phyloP scores from a whole-genome alignment of 148 eudicot species.

The Nepenthes mirabilis region DNA sequence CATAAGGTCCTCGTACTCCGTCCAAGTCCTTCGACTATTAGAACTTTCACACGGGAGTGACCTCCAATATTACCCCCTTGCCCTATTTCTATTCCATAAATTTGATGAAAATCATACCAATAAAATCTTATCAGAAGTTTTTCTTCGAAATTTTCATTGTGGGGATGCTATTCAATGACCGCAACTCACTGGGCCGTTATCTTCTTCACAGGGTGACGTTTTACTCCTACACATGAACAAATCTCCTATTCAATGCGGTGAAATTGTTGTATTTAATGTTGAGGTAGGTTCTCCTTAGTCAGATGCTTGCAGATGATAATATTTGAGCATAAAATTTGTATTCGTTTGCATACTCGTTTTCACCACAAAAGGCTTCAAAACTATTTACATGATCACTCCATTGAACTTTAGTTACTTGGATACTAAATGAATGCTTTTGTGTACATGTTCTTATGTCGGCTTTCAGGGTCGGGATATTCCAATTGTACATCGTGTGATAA shows the following conservation, averaged over 20 bases:
- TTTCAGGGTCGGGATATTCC: conserved; percentile 12
- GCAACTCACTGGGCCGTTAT: background rate
- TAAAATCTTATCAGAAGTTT: background rate
- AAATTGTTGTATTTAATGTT: conserved; percentile 16
- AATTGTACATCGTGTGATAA: conserved; percentile 15
- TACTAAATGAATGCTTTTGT: background rate
- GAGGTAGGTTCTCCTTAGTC: conserved; percentile 7
- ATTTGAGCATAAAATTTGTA: background rate
- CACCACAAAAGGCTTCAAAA: background rate
- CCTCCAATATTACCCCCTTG: no score
- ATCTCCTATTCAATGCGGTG: conserved; percentile 14
- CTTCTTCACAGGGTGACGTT: conserved; percentile 13
- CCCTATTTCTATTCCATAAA: no score
- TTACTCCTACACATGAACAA: conserved; percentile 6
- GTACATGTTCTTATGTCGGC: background rate
- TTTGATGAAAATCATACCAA: background rate
- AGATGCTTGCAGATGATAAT: background rate
- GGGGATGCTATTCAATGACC: background rate
- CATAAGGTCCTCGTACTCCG: no score
- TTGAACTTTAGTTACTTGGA: background rate
- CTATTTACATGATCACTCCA: no score
- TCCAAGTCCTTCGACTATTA: no score
- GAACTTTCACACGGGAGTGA: no score
- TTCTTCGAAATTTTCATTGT: background rate
- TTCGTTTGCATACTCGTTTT: background rate